Evolutionary conservation across 1,284 basidiomycete species (phyloP).

Genomic region (Heterobasidion parviporum): DNA sequence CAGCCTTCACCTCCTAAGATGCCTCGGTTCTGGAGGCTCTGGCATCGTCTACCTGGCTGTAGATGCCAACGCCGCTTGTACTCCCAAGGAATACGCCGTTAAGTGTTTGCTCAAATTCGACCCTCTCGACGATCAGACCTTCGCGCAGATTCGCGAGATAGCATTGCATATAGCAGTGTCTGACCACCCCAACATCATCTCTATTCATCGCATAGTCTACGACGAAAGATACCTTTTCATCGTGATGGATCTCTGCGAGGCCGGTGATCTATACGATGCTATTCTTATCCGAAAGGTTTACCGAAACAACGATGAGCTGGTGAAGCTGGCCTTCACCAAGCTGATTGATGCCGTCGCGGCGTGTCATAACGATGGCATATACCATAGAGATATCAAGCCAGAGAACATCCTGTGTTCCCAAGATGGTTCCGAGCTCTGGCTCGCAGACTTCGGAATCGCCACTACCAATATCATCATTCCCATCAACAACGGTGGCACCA

Average conservation of each 20-base stretch:
- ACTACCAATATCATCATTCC: constrained; percentile 38
- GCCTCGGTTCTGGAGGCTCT: constrained; percentile 46
- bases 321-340: constrained; percentile 47
- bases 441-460: constrained; percentile 67
- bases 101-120: constrained; percentile 53
- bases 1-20: constrained; percentile 1
- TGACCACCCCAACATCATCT: constrained; percentile 49
- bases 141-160: constrained; percentile 15
- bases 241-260: constrained; percentile 54
- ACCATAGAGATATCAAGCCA: constrained; percentile 68
- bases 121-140: constrained; percentile 11
- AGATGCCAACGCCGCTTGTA: constrained; percentile 17
- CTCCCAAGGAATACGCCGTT: constrained; percentile 34
- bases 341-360: constrained; percentile 56
- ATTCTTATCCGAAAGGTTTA: constrained; percentile 43
- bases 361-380: constrained; percentile 54
- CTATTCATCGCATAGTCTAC: constrained; percentile 44
- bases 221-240: constrained; percentile 44
- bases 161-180: constrained; percentile 47
- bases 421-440: constrained; percentile 36
- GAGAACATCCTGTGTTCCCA: constrained; percentile 60
- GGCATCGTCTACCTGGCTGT: constrained; percentile 27
- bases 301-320: constrained; percentile 39
- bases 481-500: constrained; percentile 43
- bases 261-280: constrained; percentile 58